phyloP scores from a whole-genome alignment of 768 basidiomycete genomes.

The Hygrocybe punicea region DNA sequence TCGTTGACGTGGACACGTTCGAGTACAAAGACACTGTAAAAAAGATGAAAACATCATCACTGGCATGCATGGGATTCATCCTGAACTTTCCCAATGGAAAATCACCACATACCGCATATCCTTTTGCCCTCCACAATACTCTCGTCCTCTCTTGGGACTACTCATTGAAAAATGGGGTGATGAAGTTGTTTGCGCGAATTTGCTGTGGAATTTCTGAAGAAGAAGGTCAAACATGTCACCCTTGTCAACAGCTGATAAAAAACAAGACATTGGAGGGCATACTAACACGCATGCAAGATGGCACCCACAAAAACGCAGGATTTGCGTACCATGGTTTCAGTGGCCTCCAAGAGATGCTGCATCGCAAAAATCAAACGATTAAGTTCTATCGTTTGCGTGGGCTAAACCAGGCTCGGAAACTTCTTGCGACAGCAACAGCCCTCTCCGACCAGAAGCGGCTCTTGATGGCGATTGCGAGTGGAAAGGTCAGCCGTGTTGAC shows the following conservation, averaged over 20 bases:
- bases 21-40: too few species aligned
- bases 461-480: slow-evolving; percentile 22
- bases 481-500: slow-evolving; percentile 17
- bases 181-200: slow-evolving; percentile 10
- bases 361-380: slow-evolving; percentile 5
- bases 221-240: too few species aligned
- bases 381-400: slow-evolving; percentile 7
- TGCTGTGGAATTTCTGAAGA: not conserved
- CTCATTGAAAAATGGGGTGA: slow-evolving; percentile 8
- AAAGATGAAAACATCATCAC: too few species aligned
- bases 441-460: slow-evolving; percentile 20
- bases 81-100: slow-evolving; percentile 19
- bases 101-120: slow-evolving; percentile 23
- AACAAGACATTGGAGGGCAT: slow-evolving; percentile 11
- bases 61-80: slow-evolving; percentile 15
- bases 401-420: slow-evolving; percentile 12
- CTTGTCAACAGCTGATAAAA: too few species aligned
- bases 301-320: slow-evolving; percentile 12
- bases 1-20: too few species aligned
- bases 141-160: slow-evolving; percentile 24
- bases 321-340: slow-evolving; percentile 12
- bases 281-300: slow-evolving; percentile 13
- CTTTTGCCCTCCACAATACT: slow-evolving; percentile 24
- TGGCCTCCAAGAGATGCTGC: slow-evolving; percentile 8
- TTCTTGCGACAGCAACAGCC: slow-evolving; percentile 3